These are phyloP conservation scores for Lanmaoa rubissima DNA, from an alignment of 768 basidiomycete genomes.

Conservation along the genomic window DNA sequence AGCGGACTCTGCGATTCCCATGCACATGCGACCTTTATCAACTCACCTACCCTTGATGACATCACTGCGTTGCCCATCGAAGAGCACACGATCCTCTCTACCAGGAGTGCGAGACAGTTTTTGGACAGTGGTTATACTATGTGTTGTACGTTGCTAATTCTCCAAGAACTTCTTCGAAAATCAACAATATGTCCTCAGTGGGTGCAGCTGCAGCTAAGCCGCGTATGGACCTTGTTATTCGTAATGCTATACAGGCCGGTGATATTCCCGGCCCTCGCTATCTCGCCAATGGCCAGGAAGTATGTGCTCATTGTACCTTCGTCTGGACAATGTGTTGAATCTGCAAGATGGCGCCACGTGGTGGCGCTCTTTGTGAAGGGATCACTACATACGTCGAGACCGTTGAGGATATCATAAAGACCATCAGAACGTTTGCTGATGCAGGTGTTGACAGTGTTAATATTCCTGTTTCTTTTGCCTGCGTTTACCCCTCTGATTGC, in stretches of 20 bases:
- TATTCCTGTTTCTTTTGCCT: not conserved
- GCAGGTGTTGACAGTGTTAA: slow-evolving; percentile 23
- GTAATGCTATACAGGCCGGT: slow-evolving; percentile 34
- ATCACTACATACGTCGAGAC: slow-evolving; percentile 35
- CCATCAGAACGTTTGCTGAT: slow-evolving; percentile 26
- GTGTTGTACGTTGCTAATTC: slow-evolving; percentile 25
- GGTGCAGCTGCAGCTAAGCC: slow-evolving; percentile 37
- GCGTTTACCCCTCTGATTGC: not conserved
- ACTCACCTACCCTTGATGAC: slow-evolving; percentile 31
- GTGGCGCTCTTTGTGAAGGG: slow-evolving; percentile 31
- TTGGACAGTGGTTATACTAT: slow-evolving; percentile 39
- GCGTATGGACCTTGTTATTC: slow-evolving; percentile 33
- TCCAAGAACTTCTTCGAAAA: not conserved
- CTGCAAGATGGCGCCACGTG: slow-evolving; percentile 29
- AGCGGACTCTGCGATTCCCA: slow-evolving; percentile 38
- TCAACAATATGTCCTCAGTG: slow-evolving; percentile 12
- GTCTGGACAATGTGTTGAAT: not conserved
- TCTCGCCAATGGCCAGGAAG: slow-evolving; percentile 37
- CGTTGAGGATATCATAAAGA: slow-evolving; percentile 28
- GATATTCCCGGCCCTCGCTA: slow-evolving; percentile 37
- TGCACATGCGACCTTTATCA: slow-evolving; percentile 33
- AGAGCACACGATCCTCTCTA: slow-evolving; percentile 34
- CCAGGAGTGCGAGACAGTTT: slow-evolving; percentile 32
- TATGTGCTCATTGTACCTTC: not conserved
- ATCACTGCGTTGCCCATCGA: slow-evolving; percentile 30